Evolutionary conservation across 2,329 filamentous ascomycete genomes (phyloP).

Genomic region (Chaetomium sp.): DNA sequence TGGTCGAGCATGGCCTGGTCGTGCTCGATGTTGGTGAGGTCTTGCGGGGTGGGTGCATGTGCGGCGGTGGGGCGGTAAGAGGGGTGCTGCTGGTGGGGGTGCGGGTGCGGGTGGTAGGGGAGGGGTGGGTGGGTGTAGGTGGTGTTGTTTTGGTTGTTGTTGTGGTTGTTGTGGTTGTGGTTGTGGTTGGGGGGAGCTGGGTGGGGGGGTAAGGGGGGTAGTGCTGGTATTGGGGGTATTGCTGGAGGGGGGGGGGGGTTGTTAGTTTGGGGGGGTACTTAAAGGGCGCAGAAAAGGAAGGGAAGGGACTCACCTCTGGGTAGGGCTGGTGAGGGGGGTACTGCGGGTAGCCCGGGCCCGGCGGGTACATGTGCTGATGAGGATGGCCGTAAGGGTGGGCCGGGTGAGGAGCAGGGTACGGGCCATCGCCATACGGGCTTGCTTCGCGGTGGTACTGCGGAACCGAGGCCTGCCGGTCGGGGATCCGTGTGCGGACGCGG

Average conservation of each 20-base stretch:
- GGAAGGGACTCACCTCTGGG: not conserved
- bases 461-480: not conserved
- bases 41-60: not conserved
- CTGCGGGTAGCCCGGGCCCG: slow-evolving; percentile 1
- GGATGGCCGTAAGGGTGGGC: not conserved
- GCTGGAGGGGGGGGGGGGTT: not conserved
- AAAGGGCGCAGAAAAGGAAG: not conserved
- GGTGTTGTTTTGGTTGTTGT: not conserved
- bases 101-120: too few species aligned
- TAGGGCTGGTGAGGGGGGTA: slow-evolving; percentile 9
- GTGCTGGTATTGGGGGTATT: not conserved
- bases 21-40: slow-evolving; percentile 8
- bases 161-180: slow-evolving; percentile 5
- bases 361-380: not conserved
- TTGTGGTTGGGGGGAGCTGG: not conserved
- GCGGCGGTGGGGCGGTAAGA: not conserved
- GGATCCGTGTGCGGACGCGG: slow-evolving; percentile 15
- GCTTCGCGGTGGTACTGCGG: not conserved
- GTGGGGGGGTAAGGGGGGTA: not conserved
- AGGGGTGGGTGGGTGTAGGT: too few species aligned
- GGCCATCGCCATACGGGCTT: not conserved
- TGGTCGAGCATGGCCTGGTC: slow-evolving; percentile 17
- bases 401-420: not conserved
- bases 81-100: slow-evolving; percentile 13
- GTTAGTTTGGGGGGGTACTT: not conserved